phyloP scores from a whole-genome alignment of 73 alveolate genomes.

The Durusdinium trenchii region DNA sequence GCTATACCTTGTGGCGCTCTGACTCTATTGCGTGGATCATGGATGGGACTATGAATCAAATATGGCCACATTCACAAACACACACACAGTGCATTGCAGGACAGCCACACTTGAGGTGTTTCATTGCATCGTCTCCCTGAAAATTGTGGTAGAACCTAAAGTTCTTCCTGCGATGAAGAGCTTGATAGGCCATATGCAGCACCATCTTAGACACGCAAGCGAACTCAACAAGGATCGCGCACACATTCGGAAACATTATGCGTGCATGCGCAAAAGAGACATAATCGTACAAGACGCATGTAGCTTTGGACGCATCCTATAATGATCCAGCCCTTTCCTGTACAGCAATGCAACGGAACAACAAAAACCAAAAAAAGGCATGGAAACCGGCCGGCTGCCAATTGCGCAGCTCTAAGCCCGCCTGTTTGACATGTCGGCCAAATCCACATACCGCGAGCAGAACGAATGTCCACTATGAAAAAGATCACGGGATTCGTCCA shows the following conservation, averaged over 20 bases:
- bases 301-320: not conserved
- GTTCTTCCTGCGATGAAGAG: not conserved
- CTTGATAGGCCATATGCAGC: not conserved
- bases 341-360: not conserved
- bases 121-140: not conserved
- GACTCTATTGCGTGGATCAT: no score
- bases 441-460: not conserved
- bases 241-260: not conserved
- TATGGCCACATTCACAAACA: not conserved
- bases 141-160: not conserved
- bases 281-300: not conserved
- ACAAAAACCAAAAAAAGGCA: not conserved
- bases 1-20: not conserved
- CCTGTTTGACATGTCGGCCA: not conserved
- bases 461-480: not conserved
- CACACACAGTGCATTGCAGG: not conserved
- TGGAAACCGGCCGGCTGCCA: not conserved
- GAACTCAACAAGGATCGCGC: not conserved
- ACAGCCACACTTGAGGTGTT: not conserved
- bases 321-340: not conserved
- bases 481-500: not conserved
- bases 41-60: not conserved
- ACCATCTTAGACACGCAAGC: not conserved
- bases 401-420: not conserved
- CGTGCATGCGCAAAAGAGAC: not conserved